Evolutionary conservation across 306 rosid species (phyloP), one percentile per base, ranked within the genome.

Genomic region (Gillenia trifoliata): DNA sequence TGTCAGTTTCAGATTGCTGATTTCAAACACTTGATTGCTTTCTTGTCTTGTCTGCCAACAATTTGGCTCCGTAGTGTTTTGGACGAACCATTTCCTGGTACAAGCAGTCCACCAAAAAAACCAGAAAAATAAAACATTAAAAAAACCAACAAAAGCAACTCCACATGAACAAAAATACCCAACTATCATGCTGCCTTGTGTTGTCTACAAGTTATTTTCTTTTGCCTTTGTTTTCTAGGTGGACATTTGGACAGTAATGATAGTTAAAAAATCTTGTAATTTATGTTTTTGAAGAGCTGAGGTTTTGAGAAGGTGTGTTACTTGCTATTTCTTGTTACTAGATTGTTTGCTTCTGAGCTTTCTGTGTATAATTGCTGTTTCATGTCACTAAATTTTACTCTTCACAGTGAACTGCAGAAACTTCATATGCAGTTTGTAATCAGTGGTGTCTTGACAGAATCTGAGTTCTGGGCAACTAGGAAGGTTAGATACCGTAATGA

Each of bases 381-480:
- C 31, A 12, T 31, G 54, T 82, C 66, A 76, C 80, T 75, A 6
- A 85, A 72, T 79, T 79, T 70, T 68, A 30, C 72, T 75, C 76
- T 80, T 28, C 78, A 74, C 92, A 91, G 97, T 68, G 93, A 90
- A 84, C 78, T 94, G 89, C 92, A 88, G 88, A 94, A 85, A 70
- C 97, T 91, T 72, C 97, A 91, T 83, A 88, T 73, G 85, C 94
- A 94, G 80, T 92, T 94, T 78, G 97, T 94, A 70, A 68, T 88
- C 66, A 83, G 92, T 72, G 86, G 94, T 70, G 81, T 92, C 86
- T 89, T 94, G 87, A 90, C 99, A 34, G 99, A 94, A 79, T 86
- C 94, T 30, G 99, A 94, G 86, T 94, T 94, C 82, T 94, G 97
- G 99, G 91, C 97, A 52, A 89, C 99, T 3, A 94, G 96, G 78